Conservation (phyloP, 2,329 filamentous ascomycete genomes). For the Tricladium varicosporioides region DNA sequence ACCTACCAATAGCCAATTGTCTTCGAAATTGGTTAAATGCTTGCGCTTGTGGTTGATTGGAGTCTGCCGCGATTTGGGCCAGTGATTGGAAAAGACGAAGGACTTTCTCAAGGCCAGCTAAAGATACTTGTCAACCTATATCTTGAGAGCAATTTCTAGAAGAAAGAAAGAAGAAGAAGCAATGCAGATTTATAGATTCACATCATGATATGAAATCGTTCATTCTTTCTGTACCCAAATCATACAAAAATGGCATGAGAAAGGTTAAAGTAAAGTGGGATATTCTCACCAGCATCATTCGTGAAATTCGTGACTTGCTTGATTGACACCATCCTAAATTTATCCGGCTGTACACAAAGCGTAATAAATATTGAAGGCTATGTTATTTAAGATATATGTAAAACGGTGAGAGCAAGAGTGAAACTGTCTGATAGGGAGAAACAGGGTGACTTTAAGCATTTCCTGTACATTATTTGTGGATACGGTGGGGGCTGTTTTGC, state of each 20-base stretch:
- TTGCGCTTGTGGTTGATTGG: background rate
- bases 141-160: no score
- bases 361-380: background rate
- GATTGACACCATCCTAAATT: constrained; percentile 6
- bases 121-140: no score
- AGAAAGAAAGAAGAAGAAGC: no score
- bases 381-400: background rate
- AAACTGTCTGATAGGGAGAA: background rate
- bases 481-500: background rate
- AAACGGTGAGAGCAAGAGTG: background rate
- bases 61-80: constrained; percentile 41
- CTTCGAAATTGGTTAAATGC: constrained; percentile 22
- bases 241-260: no score
- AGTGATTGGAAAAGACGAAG: constrained; percentile 56
- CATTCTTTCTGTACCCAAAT: background rate
- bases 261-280: background rate
- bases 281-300: constrained; percentile 25
- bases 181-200: background rate
- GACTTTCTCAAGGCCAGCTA: constrained; percentile 60
- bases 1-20: constrained; percentile 43
- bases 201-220: background rate
- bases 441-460: background rate
- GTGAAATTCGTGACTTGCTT: constrained; percentile 25
- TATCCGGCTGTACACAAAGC: background rate
- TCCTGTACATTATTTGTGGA: background rate